Conservation (phyloP, 129 eudicot species). For the Chrysanthemum lavandulifolium region DNA sequence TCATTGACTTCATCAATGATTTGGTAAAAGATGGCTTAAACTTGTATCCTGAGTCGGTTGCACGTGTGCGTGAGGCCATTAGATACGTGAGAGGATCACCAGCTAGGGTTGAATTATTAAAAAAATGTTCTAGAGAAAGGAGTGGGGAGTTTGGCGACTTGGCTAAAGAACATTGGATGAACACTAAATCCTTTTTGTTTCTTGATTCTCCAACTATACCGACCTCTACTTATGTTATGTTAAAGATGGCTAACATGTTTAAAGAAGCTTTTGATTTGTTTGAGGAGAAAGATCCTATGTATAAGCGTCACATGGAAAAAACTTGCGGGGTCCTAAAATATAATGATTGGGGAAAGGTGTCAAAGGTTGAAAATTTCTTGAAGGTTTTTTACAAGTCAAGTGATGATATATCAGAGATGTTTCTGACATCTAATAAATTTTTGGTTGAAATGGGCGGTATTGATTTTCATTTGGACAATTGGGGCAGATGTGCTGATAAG, state of each 20-base stretch:
- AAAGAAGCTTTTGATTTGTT: neutral
- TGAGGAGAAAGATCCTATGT: neutral
- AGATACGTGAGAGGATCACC: neutral
- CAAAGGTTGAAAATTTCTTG: neutral
- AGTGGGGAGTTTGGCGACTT: neutral
- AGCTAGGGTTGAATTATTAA: neutral
- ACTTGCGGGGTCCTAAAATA: neutral
- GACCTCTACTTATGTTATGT: neutral
- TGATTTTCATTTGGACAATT: neutral
- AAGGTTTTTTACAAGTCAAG: neutral
- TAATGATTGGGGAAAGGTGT: neutral
- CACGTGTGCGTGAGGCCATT: constrained; percentile 8
- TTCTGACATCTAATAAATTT: neutral
- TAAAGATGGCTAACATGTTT: neutral
- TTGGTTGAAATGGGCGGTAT: neutral
- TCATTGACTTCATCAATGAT: constrained; percentile 13
- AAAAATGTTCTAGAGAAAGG: too few species aligned
- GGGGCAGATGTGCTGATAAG: neutral
- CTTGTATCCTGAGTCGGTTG: neutral
- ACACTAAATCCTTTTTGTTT: neutral
- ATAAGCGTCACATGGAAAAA: neutral
- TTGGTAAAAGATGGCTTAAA: neutral
- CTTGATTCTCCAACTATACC: neutral
- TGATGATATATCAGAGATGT: neutral
- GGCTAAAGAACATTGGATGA: neutral